A percentile compares a stretch with the other conserved stretches of the same genome.
Conservation (phyloP, 306 rosid genomes). For the Glycyrrhiza uralensis region DNA sequence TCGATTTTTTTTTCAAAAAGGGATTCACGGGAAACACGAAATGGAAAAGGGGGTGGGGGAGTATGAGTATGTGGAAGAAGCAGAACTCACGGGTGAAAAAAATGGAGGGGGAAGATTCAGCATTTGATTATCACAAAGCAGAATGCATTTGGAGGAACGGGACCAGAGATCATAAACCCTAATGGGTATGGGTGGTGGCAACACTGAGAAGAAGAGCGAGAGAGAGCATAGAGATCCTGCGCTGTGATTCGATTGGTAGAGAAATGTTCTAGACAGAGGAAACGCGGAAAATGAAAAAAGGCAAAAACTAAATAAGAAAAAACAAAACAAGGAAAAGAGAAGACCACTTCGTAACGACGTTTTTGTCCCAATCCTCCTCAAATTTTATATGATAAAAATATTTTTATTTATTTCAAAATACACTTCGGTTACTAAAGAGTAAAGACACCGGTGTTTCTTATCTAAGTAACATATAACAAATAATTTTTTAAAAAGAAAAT, state of each 20-base stretch:
- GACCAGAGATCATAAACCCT: slow-evolving; percentile 44
- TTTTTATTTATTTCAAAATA: too few species aligned
- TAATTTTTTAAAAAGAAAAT: too few species aligned
- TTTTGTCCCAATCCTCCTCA: slow-evolving; percentile 40
- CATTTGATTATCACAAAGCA: slow-evolving; percentile 25
- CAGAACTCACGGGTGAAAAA: slow-evolving; percentile 50
- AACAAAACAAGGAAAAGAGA: slow-evolving; percentile 26
- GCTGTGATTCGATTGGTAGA: slow-evolving; percentile 51
- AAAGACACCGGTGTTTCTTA: too few species aligned
- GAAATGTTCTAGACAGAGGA: slow-evolving; percentile 31
- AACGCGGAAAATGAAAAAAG: slow-evolving; percentile 37
- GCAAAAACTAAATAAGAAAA: not conserved
- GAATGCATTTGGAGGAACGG: slow-evolving; percentile 8
- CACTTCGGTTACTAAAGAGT: too few species aligned
- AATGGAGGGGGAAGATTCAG: slow-evolving; percentile 33
- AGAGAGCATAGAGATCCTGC: slow-evolving; percentile 25
- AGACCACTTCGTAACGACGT: slow-evolving; percentile 35
- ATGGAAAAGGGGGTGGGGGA: slow-evolving; percentile 13
- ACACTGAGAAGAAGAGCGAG: not conserved
- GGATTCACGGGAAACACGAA: not conserved
- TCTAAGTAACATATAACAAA: too few species aligned
- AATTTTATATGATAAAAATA: too few species aligned
- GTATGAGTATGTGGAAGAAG: not conserved
- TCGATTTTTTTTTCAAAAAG: not conserved
- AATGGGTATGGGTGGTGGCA: not conserved